Percentiles rank a stretch among this genome's conserved stretches.
Conservation (phyloP, 495 filamentous ascomycete species). For the Lasiosphaeris hirsuta region DNA sequence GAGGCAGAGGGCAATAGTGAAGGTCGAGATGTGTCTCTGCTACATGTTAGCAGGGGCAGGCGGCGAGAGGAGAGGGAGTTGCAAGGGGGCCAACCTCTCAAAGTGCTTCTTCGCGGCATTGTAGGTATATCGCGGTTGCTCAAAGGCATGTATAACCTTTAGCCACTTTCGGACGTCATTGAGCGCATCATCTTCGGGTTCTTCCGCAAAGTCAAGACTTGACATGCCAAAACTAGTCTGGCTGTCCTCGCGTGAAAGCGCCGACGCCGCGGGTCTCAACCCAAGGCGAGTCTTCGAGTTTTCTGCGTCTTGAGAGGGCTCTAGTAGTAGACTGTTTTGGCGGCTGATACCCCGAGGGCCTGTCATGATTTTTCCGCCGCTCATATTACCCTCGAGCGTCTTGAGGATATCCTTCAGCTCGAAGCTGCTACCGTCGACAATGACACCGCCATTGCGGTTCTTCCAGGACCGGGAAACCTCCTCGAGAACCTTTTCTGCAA, state of each 20-base stretch:
- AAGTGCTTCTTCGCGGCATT: constrained; percentile 89
- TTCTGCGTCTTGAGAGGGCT: constrained; percentile 36
- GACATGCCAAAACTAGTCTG: constrained; percentile 63
- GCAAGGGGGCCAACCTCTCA: constrained; percentile 52
- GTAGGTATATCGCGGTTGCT: constrained; percentile 83
- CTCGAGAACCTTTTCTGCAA: constrained; percentile 88
- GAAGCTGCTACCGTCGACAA: constrained; percentile 77
- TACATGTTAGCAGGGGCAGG: not conserved
- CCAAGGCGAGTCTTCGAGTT: constrained; percentile 41
- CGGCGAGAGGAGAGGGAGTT: not conserved
- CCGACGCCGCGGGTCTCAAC: constrained; percentile 33
- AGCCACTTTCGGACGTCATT: constrained; percentile 73
- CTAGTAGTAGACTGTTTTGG: constrained; percentile 54
- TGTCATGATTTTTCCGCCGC: constrained; percentile 63
- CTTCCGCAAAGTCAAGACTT: constrained; percentile 56
- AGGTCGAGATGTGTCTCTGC: constrained; percentile 58
- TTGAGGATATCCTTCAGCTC: constrained; percentile 78
- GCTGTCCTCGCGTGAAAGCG: constrained; percentile 51
- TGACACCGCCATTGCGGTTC: constrained; percentile 74
- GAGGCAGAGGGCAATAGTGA: constrained; percentile 75
- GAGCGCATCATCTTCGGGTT: constrained; percentile 53
- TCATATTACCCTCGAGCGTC: constrained; percentile 78
- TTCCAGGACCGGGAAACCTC: constrained; percentile 91
- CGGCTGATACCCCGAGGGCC: constrained; percentile 49
- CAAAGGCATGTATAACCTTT: constrained; percentile 72